Evolutionary conservation across 2,329 filamentous ascomycete genomes (phyloP), one percentile per base, ranked within the genome.

Genomic region (Sporothrix dimorphospora): DNA sequence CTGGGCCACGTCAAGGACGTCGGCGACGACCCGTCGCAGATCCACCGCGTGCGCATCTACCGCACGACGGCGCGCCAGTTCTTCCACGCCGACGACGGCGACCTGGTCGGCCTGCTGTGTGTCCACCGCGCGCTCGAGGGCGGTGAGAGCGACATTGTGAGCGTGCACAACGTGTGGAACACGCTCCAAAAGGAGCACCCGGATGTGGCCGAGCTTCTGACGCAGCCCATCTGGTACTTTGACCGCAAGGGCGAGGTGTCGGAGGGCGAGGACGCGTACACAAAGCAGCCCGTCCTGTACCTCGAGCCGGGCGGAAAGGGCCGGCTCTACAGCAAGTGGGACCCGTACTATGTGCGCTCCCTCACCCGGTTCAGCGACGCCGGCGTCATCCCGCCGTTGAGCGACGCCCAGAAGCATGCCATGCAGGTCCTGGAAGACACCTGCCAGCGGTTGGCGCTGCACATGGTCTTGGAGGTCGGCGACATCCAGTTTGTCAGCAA

Each of bases 1-100:
- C 87, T 97, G 1, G 94, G 94, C 8, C 94, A 97, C 80, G 94
- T 97, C 77, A 95, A 97, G 82, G 94, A 97, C 81, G 87, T 96
- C 3, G 92, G 93, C 61, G 94, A 94, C 76, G 93, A 97, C 79
- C 86, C 91, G 34, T 88, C 86, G 4, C 90, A 94, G 82, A 97
- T 94, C 77, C 92, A 97, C 83, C 91, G 90, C 77, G 93, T 97
- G 73, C 91, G 94, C 77, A 97, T 97, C 81, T 97, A 97, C 84
- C 88, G 94, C 75, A 97, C 94, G 1, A 93, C 94, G 75, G 94
- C 93, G 69, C 85, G 89, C 11, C 92, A 96, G 83, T 95, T 91
- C 84, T 96, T 94, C 86, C 94, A 97, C 81, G 88, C 92, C 70
- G 94, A 97, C 78, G 92, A 95, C 80, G 87, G 87, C 38, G 94